A percentile compares a stretch with the other conserved stretches of the same genome.
phyloP scores from a whole-genome alignment of 2,329 filamentous ascomycete species.

The Clonostachys rosea region DNA sequence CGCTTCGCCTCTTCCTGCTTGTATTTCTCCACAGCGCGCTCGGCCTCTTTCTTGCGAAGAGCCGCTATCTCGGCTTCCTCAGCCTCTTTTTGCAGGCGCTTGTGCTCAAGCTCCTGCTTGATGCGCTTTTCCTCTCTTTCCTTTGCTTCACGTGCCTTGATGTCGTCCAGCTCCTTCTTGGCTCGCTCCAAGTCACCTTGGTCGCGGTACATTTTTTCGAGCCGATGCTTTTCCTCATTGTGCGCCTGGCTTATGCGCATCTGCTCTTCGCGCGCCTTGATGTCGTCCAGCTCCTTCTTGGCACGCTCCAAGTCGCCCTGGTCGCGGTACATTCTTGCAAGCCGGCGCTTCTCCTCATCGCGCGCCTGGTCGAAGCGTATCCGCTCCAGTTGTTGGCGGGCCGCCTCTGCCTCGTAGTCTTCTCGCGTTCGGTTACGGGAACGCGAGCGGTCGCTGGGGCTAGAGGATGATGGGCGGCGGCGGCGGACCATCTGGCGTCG shows the following conservation, averaged over 20 bases:
- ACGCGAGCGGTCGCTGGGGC: conserved; percentile 19
- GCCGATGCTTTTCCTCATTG: too few species aligned
- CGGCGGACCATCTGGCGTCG: conserved; percentile 11
- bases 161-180: conserved; percentile 41
- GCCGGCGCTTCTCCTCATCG: conserved; percentile 26
- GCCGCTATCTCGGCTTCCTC: conserved; percentile 35
- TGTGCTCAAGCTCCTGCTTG: conserved; percentile 44
- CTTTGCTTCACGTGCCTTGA: conserved; percentile 38
- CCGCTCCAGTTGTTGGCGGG: conserved; percentile 37
- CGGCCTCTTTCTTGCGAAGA: conserved; percentile 38
- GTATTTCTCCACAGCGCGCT: conserved; percentile 47
- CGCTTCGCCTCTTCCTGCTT: conserved; percentile 39
- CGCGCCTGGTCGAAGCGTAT: conserved; percentile 30
- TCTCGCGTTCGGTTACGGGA: conserved; percentile 23
- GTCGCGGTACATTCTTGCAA: conserved; percentile 30
- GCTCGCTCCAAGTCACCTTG: conserved; percentile 45
- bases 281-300: conserved; percentile 41
- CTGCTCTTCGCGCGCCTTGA: conserved; percentile 40
- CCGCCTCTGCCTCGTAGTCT: conserved; percentile 31
- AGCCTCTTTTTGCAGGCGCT: conserved; percentile 40
- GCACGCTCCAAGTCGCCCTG: conserved; percentile 45
- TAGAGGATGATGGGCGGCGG: conserved; percentile 26
- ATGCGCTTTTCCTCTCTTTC: conserved; percentile 45
- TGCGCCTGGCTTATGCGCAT: conserved; percentile 27
- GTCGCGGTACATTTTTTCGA: conserved; percentile 31